Percentiles rank a stretch among this genome's conserved stretches.
Conservation (phyloP, 1,284 basidiomycete species). For the Puccinia horiana region DNA sequence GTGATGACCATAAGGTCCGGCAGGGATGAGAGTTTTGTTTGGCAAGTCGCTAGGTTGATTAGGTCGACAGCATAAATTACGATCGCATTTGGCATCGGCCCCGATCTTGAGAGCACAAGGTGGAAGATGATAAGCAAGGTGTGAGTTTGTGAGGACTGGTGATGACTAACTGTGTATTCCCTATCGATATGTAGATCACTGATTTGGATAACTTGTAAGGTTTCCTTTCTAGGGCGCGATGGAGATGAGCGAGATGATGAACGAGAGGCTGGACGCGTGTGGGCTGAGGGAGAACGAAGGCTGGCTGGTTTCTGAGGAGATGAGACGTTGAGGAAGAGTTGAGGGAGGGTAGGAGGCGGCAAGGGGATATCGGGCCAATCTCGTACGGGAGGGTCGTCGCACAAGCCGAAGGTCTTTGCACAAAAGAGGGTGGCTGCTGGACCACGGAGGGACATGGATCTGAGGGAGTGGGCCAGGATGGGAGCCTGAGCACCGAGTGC, state of each 20-base stretch:
- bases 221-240: constrained; percentile 36
- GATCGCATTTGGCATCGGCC: constrained; percentile 65
- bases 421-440: constrained; percentile 66
- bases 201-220: constrained; percentile 56
- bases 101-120: too few relatives aligned
- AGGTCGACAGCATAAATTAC: constrained; percentile 65
- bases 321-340: neutral
- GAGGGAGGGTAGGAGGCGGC: constrained; percentile 11
- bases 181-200: constrained; percentile 57
- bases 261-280: constrained; percentile 55
- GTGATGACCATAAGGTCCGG: constrained; percentile 63
- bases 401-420: constrained; percentile 65
- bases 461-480: constrained; percentile 66
- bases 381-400: constrained; percentile 58
- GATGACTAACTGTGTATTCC: constrained; percentile 57
- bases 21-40: constrained; percentile 57
- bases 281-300: neutral
- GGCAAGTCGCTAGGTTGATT: constrained; percentile 50
- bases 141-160: neutral
- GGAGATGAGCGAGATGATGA: constrained; percentile 5
- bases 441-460: constrained; percentile 62
- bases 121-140: neutral
- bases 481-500: constrained; percentile 64
- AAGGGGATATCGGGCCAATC: constrained; percentile 50
- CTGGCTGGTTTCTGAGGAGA: constrained; percentile 7